A percentile compares a stretch with the other conserved stretches of the same genome.
Conservation (phyloP, 2,329 filamentous ascomycete genomes). For the Trichoderma guizhouense region DNA sequence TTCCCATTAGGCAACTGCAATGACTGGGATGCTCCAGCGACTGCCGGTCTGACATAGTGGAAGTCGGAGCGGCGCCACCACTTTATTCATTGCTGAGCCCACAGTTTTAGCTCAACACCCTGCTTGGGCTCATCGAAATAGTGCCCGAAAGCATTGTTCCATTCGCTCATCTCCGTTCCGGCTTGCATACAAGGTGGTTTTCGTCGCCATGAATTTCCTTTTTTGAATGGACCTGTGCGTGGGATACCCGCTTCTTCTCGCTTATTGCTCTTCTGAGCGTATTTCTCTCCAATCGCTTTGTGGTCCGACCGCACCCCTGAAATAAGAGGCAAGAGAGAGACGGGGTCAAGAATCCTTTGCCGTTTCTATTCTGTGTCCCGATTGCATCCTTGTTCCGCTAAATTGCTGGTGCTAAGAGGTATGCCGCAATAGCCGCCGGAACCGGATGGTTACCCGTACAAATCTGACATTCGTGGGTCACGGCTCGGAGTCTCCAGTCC, state of each 20-base stretch:
- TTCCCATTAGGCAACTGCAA: background rate
- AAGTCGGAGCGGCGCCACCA: background rate
- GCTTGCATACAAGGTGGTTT: background rate
- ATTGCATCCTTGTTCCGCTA: background rate
- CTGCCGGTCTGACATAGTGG: background rate
- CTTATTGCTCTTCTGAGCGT: background rate
- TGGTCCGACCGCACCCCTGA: background rate
- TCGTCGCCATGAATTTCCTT: background rate
- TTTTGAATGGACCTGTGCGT: background rate
- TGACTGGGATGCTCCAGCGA: background rate
- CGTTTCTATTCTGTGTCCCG: background rate
- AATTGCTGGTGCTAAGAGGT: background rate
- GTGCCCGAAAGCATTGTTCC: background rate
- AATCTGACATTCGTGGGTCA: background rate
- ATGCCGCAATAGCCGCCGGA: background rate
- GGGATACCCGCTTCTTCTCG: background rate
- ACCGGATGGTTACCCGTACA: background rate
- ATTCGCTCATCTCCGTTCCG: background rate
- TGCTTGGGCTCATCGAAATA: background rate
- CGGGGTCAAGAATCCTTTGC: background rate
- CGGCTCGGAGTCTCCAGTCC: background rate
- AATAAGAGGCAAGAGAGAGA: background rate
- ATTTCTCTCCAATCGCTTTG: background rate
- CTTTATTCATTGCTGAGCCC: background rate
- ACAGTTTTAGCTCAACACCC: background rate